Evolutionary conservation across 225 moss, liverwort and hornwort species (phyloP).

Genomic region (Bryoerythrophyllum caledonicum): DNA sequence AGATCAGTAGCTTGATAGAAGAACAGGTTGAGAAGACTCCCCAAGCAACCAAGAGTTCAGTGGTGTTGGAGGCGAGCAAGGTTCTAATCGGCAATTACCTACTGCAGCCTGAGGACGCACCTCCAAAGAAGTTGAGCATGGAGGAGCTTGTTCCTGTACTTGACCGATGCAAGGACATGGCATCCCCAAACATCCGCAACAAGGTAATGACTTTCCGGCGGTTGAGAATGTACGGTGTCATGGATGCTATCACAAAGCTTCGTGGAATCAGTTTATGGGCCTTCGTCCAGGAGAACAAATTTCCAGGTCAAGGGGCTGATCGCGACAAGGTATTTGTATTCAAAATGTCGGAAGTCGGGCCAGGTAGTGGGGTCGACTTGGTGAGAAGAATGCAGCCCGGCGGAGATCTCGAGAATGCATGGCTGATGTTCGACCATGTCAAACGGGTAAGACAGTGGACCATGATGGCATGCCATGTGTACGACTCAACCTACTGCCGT

Average conservation of each 20-base stretch:
- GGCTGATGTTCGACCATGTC: not conserved
- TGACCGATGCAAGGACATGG: not conserved
- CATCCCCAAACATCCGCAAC: not conserved
- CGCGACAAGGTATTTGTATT: not conserved
- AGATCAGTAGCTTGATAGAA: not conserved
- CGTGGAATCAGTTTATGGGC: not conserved
- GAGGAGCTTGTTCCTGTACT: not conserved
- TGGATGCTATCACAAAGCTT: not conserved
- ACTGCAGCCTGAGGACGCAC: not conserved
- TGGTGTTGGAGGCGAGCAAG: not conserved
- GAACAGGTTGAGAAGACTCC: not conserved
- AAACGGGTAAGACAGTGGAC: not conserved
- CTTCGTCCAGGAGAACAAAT: no score
- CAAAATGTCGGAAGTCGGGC: not conserved
- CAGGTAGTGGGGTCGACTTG: no score
- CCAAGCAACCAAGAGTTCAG: not conserved
- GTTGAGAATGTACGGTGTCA: not conserved
- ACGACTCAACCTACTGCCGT: not conserved
- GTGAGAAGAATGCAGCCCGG: no score
- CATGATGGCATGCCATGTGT: not conserved
- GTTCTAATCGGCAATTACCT: not conserved
- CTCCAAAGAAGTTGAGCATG: not conserved
- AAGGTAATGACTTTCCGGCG: not conserved
- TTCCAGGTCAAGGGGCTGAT: not conserved
- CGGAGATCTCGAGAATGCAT: not conserved